phyloP scores from a whole-genome alignment of 352 stramenopile species.

The Pythium phragmitis region DNA sequence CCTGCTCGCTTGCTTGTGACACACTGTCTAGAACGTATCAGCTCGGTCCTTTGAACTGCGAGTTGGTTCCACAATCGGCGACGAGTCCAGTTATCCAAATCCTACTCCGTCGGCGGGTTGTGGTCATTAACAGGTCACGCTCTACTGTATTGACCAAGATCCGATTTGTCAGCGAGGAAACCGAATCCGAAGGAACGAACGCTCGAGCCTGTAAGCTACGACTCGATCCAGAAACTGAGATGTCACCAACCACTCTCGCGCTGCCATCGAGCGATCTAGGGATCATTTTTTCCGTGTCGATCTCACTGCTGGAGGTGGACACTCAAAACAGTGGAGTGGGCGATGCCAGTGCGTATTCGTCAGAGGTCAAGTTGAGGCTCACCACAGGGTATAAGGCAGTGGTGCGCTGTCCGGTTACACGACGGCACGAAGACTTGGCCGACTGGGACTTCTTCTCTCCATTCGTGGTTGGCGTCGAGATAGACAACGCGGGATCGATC shows the following conservation, averaged over 20 bases:
- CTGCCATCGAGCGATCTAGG: neutral
- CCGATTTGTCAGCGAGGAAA: neutral
- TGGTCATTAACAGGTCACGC: constrained; percentile 11
- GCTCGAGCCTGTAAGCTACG: neutral
- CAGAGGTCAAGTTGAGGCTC: constrained; percentile 1
- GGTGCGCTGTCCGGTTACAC: constrained; percentile 1
- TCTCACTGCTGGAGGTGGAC: neutral
- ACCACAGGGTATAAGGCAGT: constrained; percentile 4
- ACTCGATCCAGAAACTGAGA: constrained; percentile 4
- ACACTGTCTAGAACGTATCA: neutral
- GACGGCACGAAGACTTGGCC: neutral
- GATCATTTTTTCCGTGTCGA: neutral
- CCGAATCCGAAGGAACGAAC: neutral
- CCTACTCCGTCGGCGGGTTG: constrained; percentile 1
- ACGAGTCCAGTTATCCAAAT: constrained; percentile 13
- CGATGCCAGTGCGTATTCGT: constrained; percentile 3
- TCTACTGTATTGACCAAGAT: constrained; percentile 3
- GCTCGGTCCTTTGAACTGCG: constrained; percentile 9
- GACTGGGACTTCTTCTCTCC: constrained; percentile 6
- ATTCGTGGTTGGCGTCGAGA: constrained; percentile 12
- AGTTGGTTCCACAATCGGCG: constrained; percentile 3
- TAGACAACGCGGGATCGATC: neutral
- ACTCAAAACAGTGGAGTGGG: neutral
- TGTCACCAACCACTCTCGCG: neutral
- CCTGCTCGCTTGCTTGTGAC: constrained; percentile 1